Base-by-base conservation (phyloP, 495 filamentous ascomycete genomes). In the Gamarada debralockiae region DNA sequence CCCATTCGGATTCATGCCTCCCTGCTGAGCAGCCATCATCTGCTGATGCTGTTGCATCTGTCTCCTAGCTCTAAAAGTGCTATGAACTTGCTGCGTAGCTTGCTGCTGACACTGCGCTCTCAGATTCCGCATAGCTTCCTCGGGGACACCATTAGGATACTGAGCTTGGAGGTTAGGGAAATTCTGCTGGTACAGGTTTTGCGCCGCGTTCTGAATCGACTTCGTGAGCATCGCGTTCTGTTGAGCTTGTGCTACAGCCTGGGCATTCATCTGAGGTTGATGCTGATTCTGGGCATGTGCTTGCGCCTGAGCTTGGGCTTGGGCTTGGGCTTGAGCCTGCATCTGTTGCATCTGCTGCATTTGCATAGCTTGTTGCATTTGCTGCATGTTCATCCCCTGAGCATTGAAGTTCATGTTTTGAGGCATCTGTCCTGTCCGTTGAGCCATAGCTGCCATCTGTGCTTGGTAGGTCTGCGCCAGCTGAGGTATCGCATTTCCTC, bases 281-380 rank as follows among this genome's bases (percentile, higher is more conserved):
- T 46, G 55, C 29, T 62, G 55, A 37, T 21, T 23, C 38, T 48
- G 51, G 22, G 52, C 50, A 23, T 55, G 49, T 9, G 25, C 23
- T 24, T 60, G 57, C 15, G 44, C 48, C 18, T 65, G 63, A 13
- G 60, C 58, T 17, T 59, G 53, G 34, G 38, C 33, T 23, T 56
- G 52, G 17, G 40, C 33, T n/a, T 61, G 58, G 12, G 44, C 50
- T 17, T 65, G 61, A 12, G 58, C 55, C 31, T 63, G 65, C 21
- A 57, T 47, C 10, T 53, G 51, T 50, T 69, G 67, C 50, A 63
- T 60, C 51, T 68, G 66, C 29, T 70, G 67, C 24, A 68, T 58
- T 38, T 66, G 62, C 25, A 68, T 65, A 25, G 66, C 57, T 31
- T 65, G 60, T 25, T 57, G 57, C 44, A 68, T 62, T 27, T 67